Evolutionary conservation across 139 green algal species (phyloP), one percentile per base, ranked within the genome.

Genomic region (Chlamydomonas incerta): DNA sequence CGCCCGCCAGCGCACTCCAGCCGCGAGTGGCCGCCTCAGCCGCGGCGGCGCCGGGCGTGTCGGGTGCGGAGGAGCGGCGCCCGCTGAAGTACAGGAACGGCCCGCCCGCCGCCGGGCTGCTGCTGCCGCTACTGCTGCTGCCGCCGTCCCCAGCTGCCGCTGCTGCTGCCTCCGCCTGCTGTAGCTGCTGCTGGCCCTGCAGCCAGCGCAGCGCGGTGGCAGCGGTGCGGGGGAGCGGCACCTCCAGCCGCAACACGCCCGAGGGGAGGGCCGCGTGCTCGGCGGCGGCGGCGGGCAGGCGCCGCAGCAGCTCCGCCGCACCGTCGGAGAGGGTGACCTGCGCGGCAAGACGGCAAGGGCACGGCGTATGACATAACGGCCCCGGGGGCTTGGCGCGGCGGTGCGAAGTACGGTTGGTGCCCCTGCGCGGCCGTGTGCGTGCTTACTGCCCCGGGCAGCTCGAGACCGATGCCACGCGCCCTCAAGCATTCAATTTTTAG

Each of bases 71-170:
- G 34, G 93, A 95, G 69, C 90, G 87, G 5, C 95, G 87, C 0
- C 93, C 91, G 0, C 93, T 96, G 84, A 98, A 98, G 87, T 97
- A 98, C 3, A 97, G 31, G 74, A 80, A 70, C 29, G 81, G 81
- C 13, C 82, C 67, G 26, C 0, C 41, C 50, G 24, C 60, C 24
- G 72, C 75, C 35, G 5, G 88, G 90, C 80, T 82, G 74, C 24
- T 46, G 26, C 13, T 15, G 47, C 17, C 55, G 58, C 33, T 58
- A 8, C 31, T 72, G 31, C 17, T 62, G 72, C 34, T 69, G 29
- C 26, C 13, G 17, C 6, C 73, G 62, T 63, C 66, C 60, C n/a
- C 34, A 47, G 5, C 33, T 47, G 1, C 41, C 41, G 41, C 41
- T 50, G 41, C 41, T 50, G 8, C 41, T 6, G 34, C 18, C 74